Conservation (phyloP, 768 basidiomycete genomes). For the Chiua virens region DNA sequence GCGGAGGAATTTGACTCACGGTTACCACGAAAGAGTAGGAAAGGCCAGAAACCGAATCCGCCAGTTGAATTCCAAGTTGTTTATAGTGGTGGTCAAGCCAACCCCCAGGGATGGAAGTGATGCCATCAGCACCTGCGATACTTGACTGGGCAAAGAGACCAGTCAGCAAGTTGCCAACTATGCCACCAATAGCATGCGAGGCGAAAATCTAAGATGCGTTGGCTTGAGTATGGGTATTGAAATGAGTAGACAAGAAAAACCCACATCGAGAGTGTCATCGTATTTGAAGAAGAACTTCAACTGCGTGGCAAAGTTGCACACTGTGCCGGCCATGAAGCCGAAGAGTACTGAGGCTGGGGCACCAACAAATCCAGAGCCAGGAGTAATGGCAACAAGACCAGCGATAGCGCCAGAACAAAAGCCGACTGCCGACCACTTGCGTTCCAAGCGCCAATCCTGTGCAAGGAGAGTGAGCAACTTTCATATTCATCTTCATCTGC, state of each 20-base stretch:
- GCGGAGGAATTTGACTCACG: constrained; percentile 39
- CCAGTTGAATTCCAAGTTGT: constrained; percentile 86
- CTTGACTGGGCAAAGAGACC: constrained; percentile 83
- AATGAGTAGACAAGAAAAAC: constrained; percentile 19
- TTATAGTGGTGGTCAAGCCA: constrained; percentile 84
- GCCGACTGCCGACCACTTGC: constrained; percentile 91
- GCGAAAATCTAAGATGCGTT: constrained; percentile 72
- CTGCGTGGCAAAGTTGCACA: constrained; percentile 95
- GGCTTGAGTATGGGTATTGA: neutral
- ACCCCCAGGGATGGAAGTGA: constrained; percentile 66
- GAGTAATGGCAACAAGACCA: constrained; percentile 88
- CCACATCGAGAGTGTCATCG: constrained; percentile 80
- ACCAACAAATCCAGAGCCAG: constrained; percentile 81
- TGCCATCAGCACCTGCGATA: constrained; percentile 80
- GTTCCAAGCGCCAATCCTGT: constrained; percentile 87
- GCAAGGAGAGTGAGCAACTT: neutral
- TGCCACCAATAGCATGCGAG: constrained; percentile 74
- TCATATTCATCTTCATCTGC: neutral
- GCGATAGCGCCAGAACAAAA: constrained; percentile 95
- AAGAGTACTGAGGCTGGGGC: constrained; percentile 82
- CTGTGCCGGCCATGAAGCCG: constrained; percentile 78
- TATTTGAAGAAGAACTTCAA: constrained; percentile 80
- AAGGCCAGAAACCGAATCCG: constrained; percentile 65
- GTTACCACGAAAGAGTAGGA: constrained; percentile 77
- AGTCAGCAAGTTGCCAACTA: constrained; percentile 82